A percentile compares a stretch with the other conserved stretches of the same genome.
Conservation (phyloP, 75 land plant species). For the Ceratopteris richardii region DNA sequence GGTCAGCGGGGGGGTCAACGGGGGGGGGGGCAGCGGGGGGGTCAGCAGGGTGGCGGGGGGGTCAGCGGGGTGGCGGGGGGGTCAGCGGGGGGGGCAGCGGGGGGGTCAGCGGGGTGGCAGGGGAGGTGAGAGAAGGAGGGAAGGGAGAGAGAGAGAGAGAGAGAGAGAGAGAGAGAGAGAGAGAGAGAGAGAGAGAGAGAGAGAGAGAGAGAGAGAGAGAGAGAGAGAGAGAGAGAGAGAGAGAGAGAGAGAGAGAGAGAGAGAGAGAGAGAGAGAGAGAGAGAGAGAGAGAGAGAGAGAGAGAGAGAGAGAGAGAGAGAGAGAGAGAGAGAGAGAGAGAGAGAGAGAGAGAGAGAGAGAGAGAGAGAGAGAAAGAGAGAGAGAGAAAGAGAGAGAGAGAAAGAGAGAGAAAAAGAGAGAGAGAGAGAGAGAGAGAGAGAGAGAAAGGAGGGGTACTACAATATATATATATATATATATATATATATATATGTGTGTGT, state of each 20-base stretch:
- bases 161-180: background rate
- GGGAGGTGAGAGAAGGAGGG: slow-evolving; percentile 3
- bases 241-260: background rate
- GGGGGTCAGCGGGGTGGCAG: background rate
- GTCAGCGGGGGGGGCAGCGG: background rate
- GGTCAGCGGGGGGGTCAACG: too few species aligned
- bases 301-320: too few species aligned
- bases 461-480: too few species aligned
- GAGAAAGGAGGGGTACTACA: too few species aligned
- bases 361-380: slow-evolving; percentile 2
- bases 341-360: slow-evolving; percentile 6
- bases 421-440: too few species aligned
- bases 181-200: background rate
- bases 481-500: too few species aligned
- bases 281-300: too few species aligned
- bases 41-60: too few species aligned
- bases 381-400: background rate
- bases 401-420: slow-evolving; percentile 1
- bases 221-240: background rate
- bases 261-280: background rate
- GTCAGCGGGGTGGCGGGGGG: background rate
- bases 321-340: background rate
- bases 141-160: background rate
- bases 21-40: too few species aligned
- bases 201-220: background rate